Percentiles rank a stretch among this genome's conserved stretches.
Conservation (phyloP, 495 filamentous ascomycete species). For the Neurospora intermedia region DNA sequence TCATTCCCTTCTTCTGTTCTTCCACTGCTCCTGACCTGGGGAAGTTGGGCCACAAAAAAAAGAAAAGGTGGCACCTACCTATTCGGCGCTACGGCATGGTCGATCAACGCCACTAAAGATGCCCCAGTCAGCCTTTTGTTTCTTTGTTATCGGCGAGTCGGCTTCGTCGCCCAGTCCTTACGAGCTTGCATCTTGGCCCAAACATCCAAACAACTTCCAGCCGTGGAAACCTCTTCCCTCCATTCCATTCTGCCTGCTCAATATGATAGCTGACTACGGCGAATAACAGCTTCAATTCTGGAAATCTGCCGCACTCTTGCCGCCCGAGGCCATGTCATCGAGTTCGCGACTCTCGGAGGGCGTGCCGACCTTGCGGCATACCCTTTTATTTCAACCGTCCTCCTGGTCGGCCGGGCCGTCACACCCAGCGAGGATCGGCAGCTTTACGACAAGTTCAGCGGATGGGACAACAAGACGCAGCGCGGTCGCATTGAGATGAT, state of each 20-base stretch:
- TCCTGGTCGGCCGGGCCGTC: conserved; percentile 12
- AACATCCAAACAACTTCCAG: too few relatives aligned
- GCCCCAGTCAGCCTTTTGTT: too few relatives aligned
- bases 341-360: conserved; percentile 28
- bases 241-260: too few relatives aligned
- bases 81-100: too few relatives aligned
- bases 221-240: not conserved
- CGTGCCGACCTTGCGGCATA: conserved; percentile 24
- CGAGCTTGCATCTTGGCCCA: not conserved
- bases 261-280: not conserved
- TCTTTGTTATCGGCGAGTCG: too few relatives aligned
- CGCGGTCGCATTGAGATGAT: conserved; percentile 17
- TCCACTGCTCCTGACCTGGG: not conserved
- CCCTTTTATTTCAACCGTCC: conserved; percentile 16
- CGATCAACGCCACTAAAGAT: too few relatives aligned
- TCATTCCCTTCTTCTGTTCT: not conserved
- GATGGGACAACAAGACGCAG: conserved; percentile 18
- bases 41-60: not conserved
- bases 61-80: too few relatives aligned
- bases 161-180: not conserved
- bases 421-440: conserved; percentile 5
- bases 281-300: conserved; percentile 20
- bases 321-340: conserved; percentile 24
- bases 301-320: conserved; percentile 28
- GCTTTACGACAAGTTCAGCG: conserved; percentile 22